Evolutionary conservation across 257 asterid genomes (phyloP).

Genomic region (Solanum gandarillasii): DNA sequence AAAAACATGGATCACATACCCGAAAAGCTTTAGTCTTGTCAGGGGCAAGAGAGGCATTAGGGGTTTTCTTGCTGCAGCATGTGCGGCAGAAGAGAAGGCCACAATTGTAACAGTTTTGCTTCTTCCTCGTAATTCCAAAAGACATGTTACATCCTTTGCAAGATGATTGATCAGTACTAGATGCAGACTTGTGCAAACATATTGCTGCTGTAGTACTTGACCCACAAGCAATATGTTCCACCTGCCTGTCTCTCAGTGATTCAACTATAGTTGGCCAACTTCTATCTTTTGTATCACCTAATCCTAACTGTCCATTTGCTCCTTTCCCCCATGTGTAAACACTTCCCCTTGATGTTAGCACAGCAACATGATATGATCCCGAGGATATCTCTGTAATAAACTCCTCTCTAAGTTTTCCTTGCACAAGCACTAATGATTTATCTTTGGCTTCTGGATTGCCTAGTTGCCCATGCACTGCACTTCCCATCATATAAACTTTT

Average conservation of each 20-base stretch:
- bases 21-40: conserved; percentile 25
- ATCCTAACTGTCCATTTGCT: conserved; percentile 37
- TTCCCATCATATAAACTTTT: conserved; percentile 39
- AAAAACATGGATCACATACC: conserved; percentile 34
- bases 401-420: conserved; percentile 32
- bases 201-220: conserved; percentile 38
- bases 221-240: conserved; percentile 33
- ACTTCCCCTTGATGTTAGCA: conserved; percentile 24
- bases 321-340: conserved; percentile 45
- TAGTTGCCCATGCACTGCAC: conserved; percentile 26
- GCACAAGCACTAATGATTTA: conserved; percentile 22
- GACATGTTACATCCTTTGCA: conserved; percentile 33
- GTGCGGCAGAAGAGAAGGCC: conserved; percentile 33
- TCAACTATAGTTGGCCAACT: conserved; percentile 33
- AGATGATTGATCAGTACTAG: conserved; percentile 34
- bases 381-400: conserved; percentile 25
- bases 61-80: conserved; percentile 33
- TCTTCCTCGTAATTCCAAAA: conserved; percentile 37
- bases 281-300: conserved; percentile 35
- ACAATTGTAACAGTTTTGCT: conserved; percentile 42
- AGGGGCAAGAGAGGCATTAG: conserved; percentile 39
- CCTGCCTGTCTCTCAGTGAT: conserved; percentile 27
- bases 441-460: conserved; percentile 28
- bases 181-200: conserved; percentile 37
- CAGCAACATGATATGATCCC: conserved; percentile 39